Percentiles rank a stretch among this genome's conserved stretches.
These are phyloP conservation scores for Phyllosticta citribraziliensis DNA, from an alignment of 2,329 filamentous ascomycete species.

Conservation along the genomic window DNA sequence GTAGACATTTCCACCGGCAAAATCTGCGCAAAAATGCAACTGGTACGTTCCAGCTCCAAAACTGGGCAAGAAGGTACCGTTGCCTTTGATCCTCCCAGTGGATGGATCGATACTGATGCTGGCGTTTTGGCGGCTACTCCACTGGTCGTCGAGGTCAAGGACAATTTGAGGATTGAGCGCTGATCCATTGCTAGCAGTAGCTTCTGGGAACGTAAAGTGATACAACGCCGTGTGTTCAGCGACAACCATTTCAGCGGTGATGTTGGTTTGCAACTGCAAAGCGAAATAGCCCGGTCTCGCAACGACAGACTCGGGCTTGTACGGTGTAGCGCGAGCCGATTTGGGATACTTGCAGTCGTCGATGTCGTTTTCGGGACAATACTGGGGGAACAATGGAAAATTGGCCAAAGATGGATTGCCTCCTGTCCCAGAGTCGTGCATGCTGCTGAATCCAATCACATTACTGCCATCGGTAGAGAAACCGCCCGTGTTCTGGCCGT, in stretches of 20 bases:
- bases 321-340: constrained; percentile 37
- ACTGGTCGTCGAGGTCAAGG: constrained; percentile 51
- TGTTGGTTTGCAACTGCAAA: constrained; percentile 45
- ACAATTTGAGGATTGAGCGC: constrained; percentile 46
- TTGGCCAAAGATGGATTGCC: constrained; percentile 56
- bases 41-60: constrained; percentile 53
- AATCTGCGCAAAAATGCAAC: constrained; percentile 53
- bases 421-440: constrained; percentile 29
- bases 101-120: constrained; percentile 43
- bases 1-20: constrained; percentile 39
- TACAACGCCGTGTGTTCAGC: constrained; percentile 52
- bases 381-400: constrained; percentile 62
- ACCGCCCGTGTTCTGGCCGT: constrained; percentile 45
- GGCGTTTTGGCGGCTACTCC: constrained; percentile 41
- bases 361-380: constrained; percentile 52
- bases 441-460: constrained; percentile 33
- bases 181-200: constrained; percentile 18
- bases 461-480: constrained; percentile 40
- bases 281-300: constrained; percentile 53
- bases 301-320: constrained; percentile 40
- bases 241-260: constrained; percentile 52
- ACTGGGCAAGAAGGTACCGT: constrained; percentile 49
- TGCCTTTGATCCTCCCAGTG: constrained; percentile 47
- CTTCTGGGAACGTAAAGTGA: constrained; percentile 45
- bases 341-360: constrained; percentile 49